Conservation (phyloP, 257 asterid species). For the Hygrophila difformis region DNA sequence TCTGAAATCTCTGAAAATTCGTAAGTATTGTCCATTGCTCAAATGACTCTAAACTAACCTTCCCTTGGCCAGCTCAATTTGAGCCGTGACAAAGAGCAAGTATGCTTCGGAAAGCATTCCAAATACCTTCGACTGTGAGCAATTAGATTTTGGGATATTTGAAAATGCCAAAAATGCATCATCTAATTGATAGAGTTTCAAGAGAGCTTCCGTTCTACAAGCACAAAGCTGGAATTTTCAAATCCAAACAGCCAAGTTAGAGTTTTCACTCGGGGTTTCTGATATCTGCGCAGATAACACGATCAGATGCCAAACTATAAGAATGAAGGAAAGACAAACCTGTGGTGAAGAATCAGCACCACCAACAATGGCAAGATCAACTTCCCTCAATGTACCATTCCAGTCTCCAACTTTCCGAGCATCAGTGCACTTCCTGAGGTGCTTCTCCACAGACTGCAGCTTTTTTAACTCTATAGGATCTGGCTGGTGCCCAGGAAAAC, state of each 20-base stretch:
- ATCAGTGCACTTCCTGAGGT: constrained; percentile 47
- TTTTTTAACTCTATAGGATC: constrained; percentile 50
- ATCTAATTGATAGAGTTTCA: constrained; percentile 67
- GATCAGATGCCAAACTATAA: background rate
- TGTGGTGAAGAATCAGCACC: constrained; percentile 81
- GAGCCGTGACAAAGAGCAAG: constrained; percentile 51
- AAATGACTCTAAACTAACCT: constrained; percentile 38
- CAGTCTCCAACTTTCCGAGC: constrained; percentile 72
- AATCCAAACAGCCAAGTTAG: constrained; percentile 9
- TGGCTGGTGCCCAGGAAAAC: constrained; percentile 38
- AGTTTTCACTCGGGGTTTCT: background rate
- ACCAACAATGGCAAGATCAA: constrained; percentile 67
- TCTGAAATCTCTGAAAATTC: background rate
- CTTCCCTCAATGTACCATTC: constrained; percentile 57
- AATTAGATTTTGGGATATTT: constrained; percentile 25
- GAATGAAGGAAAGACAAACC: constrained; percentile 30
- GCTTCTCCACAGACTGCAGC: constrained; percentile 61
- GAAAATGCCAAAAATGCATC: constrained; percentile 46
- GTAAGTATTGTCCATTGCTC: too few species aligned
- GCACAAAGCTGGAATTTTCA: constrained; percentile 69
- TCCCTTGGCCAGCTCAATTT: constrained; percentile 69
- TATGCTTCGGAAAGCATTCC: constrained; percentile 74
- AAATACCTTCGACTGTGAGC: constrained; percentile 31
- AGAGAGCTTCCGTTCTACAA: constrained; percentile 80
- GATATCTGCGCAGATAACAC: background rate